Evolutionary conservation across 495 filamentous ascomycete genomes (phyloP), one percentile per base, ranked within the genome.

Genomic region (Lichenothelia convexa): DNA sequence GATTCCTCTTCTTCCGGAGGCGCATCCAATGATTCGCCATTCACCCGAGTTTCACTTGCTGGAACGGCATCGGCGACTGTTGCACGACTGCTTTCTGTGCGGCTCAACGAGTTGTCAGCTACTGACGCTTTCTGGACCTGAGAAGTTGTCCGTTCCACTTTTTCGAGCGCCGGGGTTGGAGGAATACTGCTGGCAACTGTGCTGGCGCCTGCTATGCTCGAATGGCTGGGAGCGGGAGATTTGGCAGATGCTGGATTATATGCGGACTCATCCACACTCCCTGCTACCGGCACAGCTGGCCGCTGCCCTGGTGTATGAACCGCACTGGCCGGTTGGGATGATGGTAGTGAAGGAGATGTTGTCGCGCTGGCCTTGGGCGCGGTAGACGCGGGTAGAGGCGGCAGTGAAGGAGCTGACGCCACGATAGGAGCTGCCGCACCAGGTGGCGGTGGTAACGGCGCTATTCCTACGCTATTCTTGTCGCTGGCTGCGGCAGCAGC

Each of bases 401-500:
- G 17, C 15, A 22, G 17, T 32, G 4, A 9, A 30, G 42, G 18
- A 26, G 16, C 46, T 41, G 56, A 51, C 12, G 60, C 51, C 15
- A 70, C 65, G 48, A 72, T 41, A 20, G 68, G 56, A n/a, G 51
- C 47, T 17, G 58, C 47, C 20, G 64, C 59, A 34, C 75, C 75
- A n/a, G 81, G 83, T 49, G 86, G 86, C 31, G 86, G 85, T 18
- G 86, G 86, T 39, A 94, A 63, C 13, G 86, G 86, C 19, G 83
- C 73, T 45, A 94, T 93, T n/a, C 86, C 86, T 7, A 93, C 78
- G 12, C 69, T 69, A 47, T 62, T 76, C 52, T 86, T 91, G 53
- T 93, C 85, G 54, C 76, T 89, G 32, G 89, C 83, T 7, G 91
- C 91, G 1, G 89, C 89, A 0, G 89, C 91, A 0, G 89, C 91